These are phyloP conservation scores for Diaporthe batatas DNA, from an alignment of 2,329 filamentous ascomycete species.

Conservation along the genomic window DNA sequence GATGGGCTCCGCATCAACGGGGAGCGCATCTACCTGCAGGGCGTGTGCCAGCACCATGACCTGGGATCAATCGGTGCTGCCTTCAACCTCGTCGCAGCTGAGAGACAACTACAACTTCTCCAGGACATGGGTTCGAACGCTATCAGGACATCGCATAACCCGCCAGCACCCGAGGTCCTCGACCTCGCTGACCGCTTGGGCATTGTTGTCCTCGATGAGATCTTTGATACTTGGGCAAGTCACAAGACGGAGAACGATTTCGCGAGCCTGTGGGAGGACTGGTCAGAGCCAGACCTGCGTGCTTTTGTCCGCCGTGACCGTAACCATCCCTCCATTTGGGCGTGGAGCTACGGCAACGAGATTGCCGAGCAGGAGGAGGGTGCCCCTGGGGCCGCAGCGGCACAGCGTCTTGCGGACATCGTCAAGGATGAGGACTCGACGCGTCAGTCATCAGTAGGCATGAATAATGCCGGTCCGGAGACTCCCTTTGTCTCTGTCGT, in stretches of 20 bases:
- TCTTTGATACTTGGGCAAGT: conserved; percentile 64
- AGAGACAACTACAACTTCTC: conserved; percentile 64
- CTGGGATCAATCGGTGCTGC: conserved; percentile 63
- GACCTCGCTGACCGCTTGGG: conserved; percentile 64
- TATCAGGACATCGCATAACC: conserved; percentile 66
- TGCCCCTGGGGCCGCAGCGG: conserved; percentile 49
- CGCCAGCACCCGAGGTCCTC: conserved; percentile 63
- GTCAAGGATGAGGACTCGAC: conserved; percentile 62
- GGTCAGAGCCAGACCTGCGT: conserved; percentile 66
- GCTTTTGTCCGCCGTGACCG: conserved; percentile 65
- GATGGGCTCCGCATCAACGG: conserved; percentile 62
- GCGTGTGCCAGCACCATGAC: conserved; percentile 66
- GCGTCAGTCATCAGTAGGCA: conserved; percentile 57
- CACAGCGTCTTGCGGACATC: conserved; percentile 56
- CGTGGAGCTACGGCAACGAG: conserved; percentile 69
- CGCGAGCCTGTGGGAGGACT: conserved; percentile 65
- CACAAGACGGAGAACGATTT: conserved; percentile 63
- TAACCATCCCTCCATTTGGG: conserved; percentile 67
- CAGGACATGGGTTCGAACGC: conserved; percentile 65
- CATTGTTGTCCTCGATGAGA: conserved; percentile 65
- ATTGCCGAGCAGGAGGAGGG: conserved; percentile 59
- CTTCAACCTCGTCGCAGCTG: conserved; percentile 62
- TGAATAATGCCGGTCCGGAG: conserved; percentile 60
- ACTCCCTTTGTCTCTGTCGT: conserved; percentile 55
- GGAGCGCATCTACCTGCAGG: conserved; percentile 58